Conservation (phyloP, 305 asterid genomes). For the Fraxinus sp. region DNA sequence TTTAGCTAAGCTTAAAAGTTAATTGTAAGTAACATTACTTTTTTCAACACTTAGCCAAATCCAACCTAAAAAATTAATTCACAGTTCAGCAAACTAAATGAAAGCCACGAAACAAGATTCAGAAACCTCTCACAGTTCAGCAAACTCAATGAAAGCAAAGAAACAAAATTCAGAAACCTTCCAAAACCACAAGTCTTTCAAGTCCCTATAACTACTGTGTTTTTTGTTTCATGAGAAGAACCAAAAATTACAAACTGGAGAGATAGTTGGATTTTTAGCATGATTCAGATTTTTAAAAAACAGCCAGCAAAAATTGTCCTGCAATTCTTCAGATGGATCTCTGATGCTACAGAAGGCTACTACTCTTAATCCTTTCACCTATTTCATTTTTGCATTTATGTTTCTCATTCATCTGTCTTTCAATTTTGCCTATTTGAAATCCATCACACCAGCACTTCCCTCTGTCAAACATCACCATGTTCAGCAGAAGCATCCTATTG, state of each 20-base stretch:
- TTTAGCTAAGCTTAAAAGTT: background rate
- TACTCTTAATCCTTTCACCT: background rate
- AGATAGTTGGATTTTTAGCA: background rate
- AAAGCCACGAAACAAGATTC: background rate
- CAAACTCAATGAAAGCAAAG: background rate
- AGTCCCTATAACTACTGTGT: background rate
- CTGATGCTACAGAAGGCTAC: background rate
- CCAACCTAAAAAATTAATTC: background rate
- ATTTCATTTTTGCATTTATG: background rate
- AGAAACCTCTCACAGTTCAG: background rate
- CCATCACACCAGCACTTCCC: background rate
- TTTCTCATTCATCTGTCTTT: background rate
- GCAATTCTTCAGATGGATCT: background rate
- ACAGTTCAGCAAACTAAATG: background rate
- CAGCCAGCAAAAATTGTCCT: background rate
- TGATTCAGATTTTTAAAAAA: background rate
- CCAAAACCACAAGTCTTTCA: background rate
- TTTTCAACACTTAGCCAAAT: background rate
- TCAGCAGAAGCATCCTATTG: background rate
- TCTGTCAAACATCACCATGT: background rate
- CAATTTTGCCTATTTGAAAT: background rate
- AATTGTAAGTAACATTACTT: background rate
- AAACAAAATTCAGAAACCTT: background rate
- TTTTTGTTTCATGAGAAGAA: background rate
- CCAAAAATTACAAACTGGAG: background rate